Evolutionary conservation across 306 rosid genomes (phyloP).

Genomic region (Cucurbita moschata): DNA sequence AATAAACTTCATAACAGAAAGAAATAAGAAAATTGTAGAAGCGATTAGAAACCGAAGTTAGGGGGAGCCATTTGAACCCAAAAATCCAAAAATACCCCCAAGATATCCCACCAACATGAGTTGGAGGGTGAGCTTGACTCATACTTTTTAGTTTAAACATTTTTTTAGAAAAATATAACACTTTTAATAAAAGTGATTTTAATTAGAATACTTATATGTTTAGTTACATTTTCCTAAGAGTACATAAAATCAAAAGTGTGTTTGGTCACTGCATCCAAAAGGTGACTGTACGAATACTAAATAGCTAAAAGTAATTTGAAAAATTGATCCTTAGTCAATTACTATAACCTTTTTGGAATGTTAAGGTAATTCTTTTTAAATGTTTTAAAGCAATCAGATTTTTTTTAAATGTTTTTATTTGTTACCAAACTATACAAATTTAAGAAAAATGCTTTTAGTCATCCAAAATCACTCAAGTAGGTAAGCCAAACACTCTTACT

Average conservation of each 20-base stretch:
- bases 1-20: not conserved
- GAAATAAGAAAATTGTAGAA: not conserved
- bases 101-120: not conserved
- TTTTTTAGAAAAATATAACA: too few relatives aligned
- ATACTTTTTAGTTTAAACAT: not conserved
- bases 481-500: not conserved
- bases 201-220: not conserved
- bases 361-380: not conserved
- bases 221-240: not conserved
- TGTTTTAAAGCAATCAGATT: not conserved
- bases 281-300: not conserved
- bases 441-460: not conserved
- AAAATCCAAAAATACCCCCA: not conserved
- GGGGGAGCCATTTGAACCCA: not conserved
- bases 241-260: not conserved
- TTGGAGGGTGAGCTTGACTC: not conserved
- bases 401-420: not conserved
- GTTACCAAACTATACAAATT: not conserved
- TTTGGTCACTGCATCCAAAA: not conserved
- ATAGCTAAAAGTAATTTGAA: not conserved
- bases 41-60: not conserved
- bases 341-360: not conserved
- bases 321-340: not conserved
- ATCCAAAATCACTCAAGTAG: not conserved
- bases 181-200: not conserved